phyloP scores from a whole-genome alignment of 805 yeast species.

The Ogataea saltuana region DNA sequence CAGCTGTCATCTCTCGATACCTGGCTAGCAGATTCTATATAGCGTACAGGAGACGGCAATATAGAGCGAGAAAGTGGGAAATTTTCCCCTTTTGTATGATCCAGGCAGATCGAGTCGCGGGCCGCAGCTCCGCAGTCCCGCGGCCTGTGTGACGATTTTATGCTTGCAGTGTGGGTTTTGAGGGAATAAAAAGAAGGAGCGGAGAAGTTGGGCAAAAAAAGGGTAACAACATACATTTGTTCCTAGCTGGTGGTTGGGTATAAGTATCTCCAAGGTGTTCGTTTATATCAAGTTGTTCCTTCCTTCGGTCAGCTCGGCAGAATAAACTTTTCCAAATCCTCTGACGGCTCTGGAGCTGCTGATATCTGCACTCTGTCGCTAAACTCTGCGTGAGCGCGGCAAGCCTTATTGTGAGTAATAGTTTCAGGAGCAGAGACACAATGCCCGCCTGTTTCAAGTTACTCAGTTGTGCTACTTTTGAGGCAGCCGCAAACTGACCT shows the following conservation, averaged over 20 bases:
- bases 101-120: conserved; percentile 1
- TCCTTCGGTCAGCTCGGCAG: too few relatives aligned
- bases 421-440: conserved; percentile 1
- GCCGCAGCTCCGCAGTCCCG: not conserved
- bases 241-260: too few relatives aligned
- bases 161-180: not conserved
- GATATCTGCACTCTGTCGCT: not conserved
- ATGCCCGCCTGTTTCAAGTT: not conserved
- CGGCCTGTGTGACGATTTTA: not conserved
- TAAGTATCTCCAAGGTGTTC: too few relatives aligned
- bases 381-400: not conserved
- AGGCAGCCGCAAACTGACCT: not conserved
- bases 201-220: too few relatives aligned
- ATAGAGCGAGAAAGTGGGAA: not conserved
- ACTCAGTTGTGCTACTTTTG: not conserved
- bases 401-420: not conserved
- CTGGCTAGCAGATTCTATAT: too few relatives aligned
- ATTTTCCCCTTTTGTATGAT: not conserved
- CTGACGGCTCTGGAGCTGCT: too few relatives aligned
- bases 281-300: too few relatives aligned
- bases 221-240: too few relatives aligned
- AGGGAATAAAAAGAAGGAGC: too few relatives aligned
- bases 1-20: not conserved
- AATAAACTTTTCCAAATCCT: too few relatives aligned
- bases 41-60: not conserved